Evolutionary conservation across 2,329 filamentous ascomycete genomes (phyloP).

Genomic region (Fusarium caatingaense): DNA sequence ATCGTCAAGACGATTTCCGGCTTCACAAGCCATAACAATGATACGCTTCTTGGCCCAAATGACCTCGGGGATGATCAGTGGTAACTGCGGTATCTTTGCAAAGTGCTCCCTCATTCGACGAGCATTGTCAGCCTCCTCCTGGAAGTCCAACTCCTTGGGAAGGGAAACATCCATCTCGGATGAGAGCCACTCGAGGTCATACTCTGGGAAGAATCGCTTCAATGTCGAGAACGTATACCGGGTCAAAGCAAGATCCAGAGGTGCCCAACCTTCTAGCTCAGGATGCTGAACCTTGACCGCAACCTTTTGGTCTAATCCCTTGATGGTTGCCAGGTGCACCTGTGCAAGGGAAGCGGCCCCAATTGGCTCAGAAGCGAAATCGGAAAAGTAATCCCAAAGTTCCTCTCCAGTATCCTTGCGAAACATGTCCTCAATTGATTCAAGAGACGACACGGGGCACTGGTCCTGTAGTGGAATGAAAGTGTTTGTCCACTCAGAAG

Average conservation of each 20-base stretch:
- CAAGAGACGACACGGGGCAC: slow-evolving; percentile 90
- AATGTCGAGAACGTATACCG: slow-evolving; percentile 89
- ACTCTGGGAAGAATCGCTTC: slow-evolving; percentile 95
- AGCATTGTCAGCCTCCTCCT: slow-evolving; percentile 86
- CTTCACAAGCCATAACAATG: slow-evolving; percentile 93
- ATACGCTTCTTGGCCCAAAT: slow-evolving; percentile 91
- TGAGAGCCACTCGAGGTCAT: slow-evolving; percentile 95
- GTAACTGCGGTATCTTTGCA: slow-evolving; percentile 75
- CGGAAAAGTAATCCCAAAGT: slow-evolving; percentile 85
- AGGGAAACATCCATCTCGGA: slow-evolving; percentile 92
- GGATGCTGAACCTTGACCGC: slow-evolving; percentile 98
- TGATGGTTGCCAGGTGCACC: slow-evolving; percentile 88
- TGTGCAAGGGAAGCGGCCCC: slow-evolving; percentile 95
- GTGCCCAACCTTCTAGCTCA: slow-evolving; percentile 87
- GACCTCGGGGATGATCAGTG: slow-evolving; percentile 88
- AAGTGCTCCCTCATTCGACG: slow-evolving; percentile 85
- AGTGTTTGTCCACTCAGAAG: slow-evolving; percentile 91
- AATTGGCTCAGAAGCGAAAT: slow-evolving; percentile 83
- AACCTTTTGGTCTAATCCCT: slow-evolving; percentile 84
- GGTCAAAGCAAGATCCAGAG: slow-evolving; percentile 87
- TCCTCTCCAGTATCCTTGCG: slow-evolving; percentile 81
- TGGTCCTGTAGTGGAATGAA: slow-evolving; percentile 97
- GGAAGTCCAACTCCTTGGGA: slow-evolving; percentile 91
- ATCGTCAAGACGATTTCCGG: slow-evolving; percentile 88
- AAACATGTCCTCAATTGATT: slow-evolving; percentile 90